phyloP scores from a whole-genome alignment of 148 eudicot species.

The Diospyros kaki region DNA sequence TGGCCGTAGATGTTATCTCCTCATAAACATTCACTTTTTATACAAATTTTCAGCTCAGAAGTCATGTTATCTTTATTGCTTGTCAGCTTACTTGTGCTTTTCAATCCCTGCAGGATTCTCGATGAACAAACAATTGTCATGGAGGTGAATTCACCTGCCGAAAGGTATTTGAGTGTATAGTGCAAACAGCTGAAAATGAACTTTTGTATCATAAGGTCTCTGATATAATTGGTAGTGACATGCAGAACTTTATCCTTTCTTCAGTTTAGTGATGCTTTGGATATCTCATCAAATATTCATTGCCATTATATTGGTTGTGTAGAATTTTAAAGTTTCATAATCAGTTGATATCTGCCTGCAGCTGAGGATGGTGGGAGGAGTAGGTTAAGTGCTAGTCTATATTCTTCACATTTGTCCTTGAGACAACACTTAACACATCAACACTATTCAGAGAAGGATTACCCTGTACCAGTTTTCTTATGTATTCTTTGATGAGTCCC shows the following conservation, averaged over 20 bases:
- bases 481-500: conserved; percentile 14
- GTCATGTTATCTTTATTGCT: background rate
- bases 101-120: conserved; percentile 21
- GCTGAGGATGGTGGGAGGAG: conserved; percentile 9
- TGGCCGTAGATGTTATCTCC: too few species aligned
- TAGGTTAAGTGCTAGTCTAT: conserved; percentile 17
- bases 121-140: conserved; percentile 17
- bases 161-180: conserved; percentile 26
- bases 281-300: conserved; percentile 26
- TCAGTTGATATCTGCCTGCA: conserved; percentile 7
- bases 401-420: conserved; percentile 7
- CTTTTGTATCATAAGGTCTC: conserved; percentile 26
- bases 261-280: conserved; percentile 17
- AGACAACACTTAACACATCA: conserved; percentile 10
- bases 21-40: too few species aligned
- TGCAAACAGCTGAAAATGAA: conserved; percentile 30
- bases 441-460: conserved; percentile 5
- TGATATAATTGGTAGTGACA: conserved; percentile 15
- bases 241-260: conserved; percentile 15
- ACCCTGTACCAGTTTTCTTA: conserved; percentile 14
- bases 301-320: conserved; percentile 16
- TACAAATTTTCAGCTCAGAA: background rate
- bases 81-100: background rate
- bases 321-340: conserved; percentile 22
- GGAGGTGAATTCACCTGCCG: conserved; percentile 34